A percentile compares a stretch with the other conserved stretches of the same genome.
Evolutionary conservation across 306 rosid genomes (phyloP).

Genomic region (Cucurbita pepo): DNA sequence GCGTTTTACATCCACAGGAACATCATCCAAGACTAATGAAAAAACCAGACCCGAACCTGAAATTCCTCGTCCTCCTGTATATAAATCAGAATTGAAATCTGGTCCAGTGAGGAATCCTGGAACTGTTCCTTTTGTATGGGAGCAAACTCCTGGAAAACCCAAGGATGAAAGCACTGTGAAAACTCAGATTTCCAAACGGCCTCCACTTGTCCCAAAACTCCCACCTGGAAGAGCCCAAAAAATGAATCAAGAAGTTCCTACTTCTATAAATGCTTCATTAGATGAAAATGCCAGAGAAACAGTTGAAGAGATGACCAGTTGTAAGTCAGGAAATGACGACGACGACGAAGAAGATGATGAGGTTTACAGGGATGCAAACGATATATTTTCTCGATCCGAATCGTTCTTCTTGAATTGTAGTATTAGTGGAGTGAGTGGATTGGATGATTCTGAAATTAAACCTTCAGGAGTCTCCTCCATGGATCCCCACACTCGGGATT

Average conservation of each 20-base stretch:
- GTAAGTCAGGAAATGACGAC: constrained; percentile 7
- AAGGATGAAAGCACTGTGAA: constrained; percentile 37
- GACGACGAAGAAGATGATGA: constrained; percentile 16
- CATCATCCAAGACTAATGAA: constrained; percentile 21
- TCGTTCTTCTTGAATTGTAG: constrained; percentile 62
- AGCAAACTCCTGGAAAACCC: constrained; percentile 71
- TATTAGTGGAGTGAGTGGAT: constrained; percentile 54
- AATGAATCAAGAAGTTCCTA: constrained; percentile 21
- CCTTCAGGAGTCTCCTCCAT: constrained; percentile 30
- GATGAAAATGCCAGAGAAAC: constrained; percentile 12
- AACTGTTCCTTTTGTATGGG: constrained; percentile 77
- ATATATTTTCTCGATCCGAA: constrained; percentile 61
- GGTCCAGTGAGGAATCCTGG: constrained; percentile 70
- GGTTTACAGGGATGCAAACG: constrained; percentile 47
- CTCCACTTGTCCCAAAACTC: constrained; percentile 33
- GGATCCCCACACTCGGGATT: constrained; percentile 40
- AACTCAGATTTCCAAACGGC: constrained; percentile 9
- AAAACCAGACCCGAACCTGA: constrained; percentile 26
- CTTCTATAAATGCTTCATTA: constrained; percentile 12
- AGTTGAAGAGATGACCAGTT: constrained; percentile 9
- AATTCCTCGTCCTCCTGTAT: constrained; percentile 34
- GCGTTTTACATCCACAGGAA: constrained; percentile 34
- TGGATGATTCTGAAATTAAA: constrained; percentile 34
- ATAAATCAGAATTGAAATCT: constrained; percentile 66
- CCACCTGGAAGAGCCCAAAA: constrained; percentile 57